Conservation (phyloP, 1,284 basidiomycete species). For the Cutaneotrichosporon mucoides region DNA sequence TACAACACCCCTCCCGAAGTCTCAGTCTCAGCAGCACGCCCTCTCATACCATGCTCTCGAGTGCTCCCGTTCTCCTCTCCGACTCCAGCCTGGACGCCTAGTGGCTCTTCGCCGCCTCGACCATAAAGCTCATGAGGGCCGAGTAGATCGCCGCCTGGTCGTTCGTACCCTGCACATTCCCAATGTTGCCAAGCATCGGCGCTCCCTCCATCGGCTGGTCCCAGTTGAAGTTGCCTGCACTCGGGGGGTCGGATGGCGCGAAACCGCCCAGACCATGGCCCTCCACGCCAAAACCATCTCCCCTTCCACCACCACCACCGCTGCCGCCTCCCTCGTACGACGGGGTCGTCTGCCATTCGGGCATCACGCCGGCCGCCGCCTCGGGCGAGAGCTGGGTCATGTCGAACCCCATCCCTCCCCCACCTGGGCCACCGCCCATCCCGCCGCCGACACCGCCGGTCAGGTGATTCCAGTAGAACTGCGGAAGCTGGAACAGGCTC, state of each 20-base stretch:
- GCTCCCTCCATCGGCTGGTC: neutral
- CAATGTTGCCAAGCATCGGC: neutral
- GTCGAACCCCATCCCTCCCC: neutral
- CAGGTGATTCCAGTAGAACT: constrained; percentile 37
- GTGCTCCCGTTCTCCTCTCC: too few species aligned
- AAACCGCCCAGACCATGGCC: neutral
- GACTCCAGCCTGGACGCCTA: neutral
- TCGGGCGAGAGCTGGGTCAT: neutral
- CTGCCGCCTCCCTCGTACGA: too few species aligned
- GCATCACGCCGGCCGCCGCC: neutral
- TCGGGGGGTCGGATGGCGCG: neutral
- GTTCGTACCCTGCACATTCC: neutral
- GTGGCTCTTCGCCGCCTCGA: constrained; percentile 21
- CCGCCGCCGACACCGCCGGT: neutral
- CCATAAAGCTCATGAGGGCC: constrained; percentile 28
- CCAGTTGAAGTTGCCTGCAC: neutral
- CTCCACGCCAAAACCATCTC: neutral
- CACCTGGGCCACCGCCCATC: neutral
- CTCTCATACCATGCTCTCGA: too few species aligned
- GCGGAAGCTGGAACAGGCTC: constrained; percentile 34
- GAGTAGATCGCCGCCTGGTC: constrained; percentile 26
- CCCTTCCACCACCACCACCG: neutral
- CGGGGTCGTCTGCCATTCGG: neutral
- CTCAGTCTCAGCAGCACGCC: too few species aligned
- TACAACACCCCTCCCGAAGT: too few species aligned